Evolutionary conservation across 768 basidiomycete genomes (phyloP).

Genomic region (Lactarius sp.): DNA sequence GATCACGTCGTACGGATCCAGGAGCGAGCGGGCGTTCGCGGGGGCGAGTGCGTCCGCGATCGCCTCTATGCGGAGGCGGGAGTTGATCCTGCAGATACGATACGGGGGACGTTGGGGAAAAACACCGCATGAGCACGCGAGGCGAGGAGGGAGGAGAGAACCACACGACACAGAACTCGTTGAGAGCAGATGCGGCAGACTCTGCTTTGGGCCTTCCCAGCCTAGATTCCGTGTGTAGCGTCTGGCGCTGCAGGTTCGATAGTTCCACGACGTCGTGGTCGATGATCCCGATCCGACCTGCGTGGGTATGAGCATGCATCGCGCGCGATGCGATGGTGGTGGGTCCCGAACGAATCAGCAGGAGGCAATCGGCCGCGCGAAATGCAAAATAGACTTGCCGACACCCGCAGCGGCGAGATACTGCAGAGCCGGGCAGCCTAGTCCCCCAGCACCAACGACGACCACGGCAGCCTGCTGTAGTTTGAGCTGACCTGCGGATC

Average conservation of each 20-base stretch:
- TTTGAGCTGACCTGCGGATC: conserved; percentile 68
- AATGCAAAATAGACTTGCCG: conserved; percentile 45
- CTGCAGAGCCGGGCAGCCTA: conserved; percentile 93
- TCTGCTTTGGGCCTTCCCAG: conserved; percentile 77
- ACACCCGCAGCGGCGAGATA: conserved; percentile 91
- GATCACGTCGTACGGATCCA: conserved; percentile 58
- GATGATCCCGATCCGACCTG: conserved; percentile 80
- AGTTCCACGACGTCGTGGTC: conserved; percentile 86
- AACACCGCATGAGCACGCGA: conserved; percentile 2
- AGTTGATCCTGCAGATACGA: conserved; percentile 60
- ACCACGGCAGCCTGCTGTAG: conserved; percentile 70
- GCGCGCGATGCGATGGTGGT: too few species aligned
- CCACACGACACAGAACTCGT: conserved; percentile 42
- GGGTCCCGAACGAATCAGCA: too few species aligned
- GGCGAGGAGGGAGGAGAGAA: conserved; percentile 17
- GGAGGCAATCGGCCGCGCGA: background rate
- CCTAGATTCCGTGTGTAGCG: conserved; percentile 71
- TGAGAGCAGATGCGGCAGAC: conserved; percentile 69
- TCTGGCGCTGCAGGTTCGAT: conserved; percentile 89
- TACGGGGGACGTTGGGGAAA: background rate
- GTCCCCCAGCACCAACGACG: conserved; percentile 91
- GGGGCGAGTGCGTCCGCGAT: conserved; percentile 50
- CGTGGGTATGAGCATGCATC: background rate
- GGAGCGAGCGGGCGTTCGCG: conserved; percentile 57
- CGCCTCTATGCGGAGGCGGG: conserved; percentile 54